A percentile compares a stretch with the other conserved stretches of the same genome.
Conservation (phyloP, 2,329 filamentous ascomycete species). For the Aspergillus quadrilineatus region DNA sequence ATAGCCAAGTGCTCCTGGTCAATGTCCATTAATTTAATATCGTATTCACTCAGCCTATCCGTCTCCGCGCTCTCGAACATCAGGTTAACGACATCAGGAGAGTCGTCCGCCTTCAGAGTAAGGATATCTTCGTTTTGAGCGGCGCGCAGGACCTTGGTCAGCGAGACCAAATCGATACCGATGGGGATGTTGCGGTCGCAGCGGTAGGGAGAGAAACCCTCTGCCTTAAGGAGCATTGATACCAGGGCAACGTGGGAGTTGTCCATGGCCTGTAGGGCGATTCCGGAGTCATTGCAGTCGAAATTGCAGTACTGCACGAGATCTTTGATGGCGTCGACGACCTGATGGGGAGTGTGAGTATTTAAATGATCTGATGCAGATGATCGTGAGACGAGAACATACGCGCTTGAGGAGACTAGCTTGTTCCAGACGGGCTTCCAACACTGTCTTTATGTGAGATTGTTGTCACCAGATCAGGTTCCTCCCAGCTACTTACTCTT, state of each 20-base stretch:
- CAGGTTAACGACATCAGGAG: slow-evolving; percentile 91
- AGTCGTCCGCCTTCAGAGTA: slow-evolving; percentile 95
- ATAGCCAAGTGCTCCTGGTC: slow-evolving; percentile 99
- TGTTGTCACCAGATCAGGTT: neutral
- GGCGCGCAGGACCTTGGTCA: slow-evolving; percentile 95
- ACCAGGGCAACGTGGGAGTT: slow-evolving; percentile 99
- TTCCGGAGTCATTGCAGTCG: slow-evolving; percentile 99
- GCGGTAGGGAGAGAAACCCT: slow-evolving; percentile 90
- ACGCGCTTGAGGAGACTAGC: slow-evolving; percentile 94
- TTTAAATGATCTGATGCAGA: neutral
- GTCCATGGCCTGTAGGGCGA: slow-evolving; percentile 99
- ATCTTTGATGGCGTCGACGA: slow-evolving; percentile 98
- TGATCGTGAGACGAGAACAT: slow-evolving; percentile 24
- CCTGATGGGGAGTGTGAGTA: slow-evolving; percentile 52
- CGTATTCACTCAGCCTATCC: slow-evolving; percentile 96
- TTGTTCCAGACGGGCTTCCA: slow-evolving; percentile 97
- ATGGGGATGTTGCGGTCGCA: slow-evolving; percentile 99
- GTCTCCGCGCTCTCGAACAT: slow-evolving; percentile 87
- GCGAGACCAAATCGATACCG: slow-evolving; percentile 91
- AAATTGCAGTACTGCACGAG: slow-evolving; percentile 99
- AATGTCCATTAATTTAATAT: slow-evolving; percentile 99
- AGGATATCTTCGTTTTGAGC: slow-evolving; percentile 92
- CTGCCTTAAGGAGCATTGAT: slow-evolving; percentile 97
- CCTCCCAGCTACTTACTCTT: slow-evolving; percentile 10
- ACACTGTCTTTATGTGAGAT: slow-evolving; percentile 56